Percentiles rank a stretch among this genome's conserved stretches.
Conservation (phyloP, 768 basidiomycete species). For the Auricularia auricula-judae region DNA sequence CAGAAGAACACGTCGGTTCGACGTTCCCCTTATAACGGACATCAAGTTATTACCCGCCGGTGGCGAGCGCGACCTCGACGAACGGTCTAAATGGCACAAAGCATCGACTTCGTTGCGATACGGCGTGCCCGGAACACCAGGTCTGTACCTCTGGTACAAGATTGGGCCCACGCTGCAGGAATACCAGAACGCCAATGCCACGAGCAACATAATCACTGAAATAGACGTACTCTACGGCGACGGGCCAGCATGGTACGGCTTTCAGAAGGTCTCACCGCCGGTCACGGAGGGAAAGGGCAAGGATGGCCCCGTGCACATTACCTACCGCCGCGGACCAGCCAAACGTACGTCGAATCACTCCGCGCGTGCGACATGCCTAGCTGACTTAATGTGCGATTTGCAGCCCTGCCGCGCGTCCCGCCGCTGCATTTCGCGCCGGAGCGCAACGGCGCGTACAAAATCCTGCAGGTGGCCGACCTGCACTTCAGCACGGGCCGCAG, state of each 20-base stretch:
- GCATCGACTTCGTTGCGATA: conserved; percentile 50
- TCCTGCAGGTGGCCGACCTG: conserved; percentile 85
- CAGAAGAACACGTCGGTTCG: conserved; percentile 72
- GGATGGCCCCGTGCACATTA: conserved; percentile 48
- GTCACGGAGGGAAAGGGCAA: conserved; percentile 35
- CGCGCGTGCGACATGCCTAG: background rate
- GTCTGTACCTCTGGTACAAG: conserved; percentile 72
- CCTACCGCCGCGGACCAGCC: conserved; percentile 55
- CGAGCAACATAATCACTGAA: conserved; percentile 67
- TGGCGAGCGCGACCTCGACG: conserved; percentile 33
- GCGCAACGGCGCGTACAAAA: conserved; percentile 70
- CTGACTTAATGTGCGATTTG: background rate
- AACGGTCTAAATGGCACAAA: conserved; percentile 50
- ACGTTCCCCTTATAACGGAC: conserved; percentile 69
- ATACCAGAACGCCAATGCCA: conserved; percentile 34
- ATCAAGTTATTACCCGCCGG: conserved; percentile 51
- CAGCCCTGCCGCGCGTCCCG: conserved; percentile 42
- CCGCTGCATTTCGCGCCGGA: conserved; percentile 62
- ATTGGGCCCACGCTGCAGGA: conserved; percentile 50
- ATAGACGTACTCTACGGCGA: conserved; percentile 86
- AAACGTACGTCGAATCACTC: conserved; percentile 37
- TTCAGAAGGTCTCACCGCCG: conserved; percentile 56
- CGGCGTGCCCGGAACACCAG: conserved; percentile 44
- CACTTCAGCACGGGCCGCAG: conserved; percentile 83
- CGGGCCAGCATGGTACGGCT: conserved; percentile 77